phyloP scores from a whole-genome alignment of 1,139 yeast species.

The Blastobotrys serpentis region DNA sequence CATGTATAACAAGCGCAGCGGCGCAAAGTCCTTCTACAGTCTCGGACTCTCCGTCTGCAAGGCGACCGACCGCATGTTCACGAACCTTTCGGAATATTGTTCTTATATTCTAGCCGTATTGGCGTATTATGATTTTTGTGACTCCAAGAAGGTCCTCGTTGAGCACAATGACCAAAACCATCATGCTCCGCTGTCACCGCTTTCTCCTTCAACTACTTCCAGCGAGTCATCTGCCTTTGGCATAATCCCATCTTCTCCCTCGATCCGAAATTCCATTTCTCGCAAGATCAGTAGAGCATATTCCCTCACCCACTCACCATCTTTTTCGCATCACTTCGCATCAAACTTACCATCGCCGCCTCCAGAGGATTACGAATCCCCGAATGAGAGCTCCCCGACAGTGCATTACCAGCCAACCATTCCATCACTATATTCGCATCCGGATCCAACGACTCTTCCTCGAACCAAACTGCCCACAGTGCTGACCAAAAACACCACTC shows the following conservation, averaged over 20 bases:
- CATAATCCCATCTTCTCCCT: neutral
- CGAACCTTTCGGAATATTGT: slow-evolving; percentile 17
- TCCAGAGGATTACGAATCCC: slow-evolving; percentile 2
- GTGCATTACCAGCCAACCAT: neutral
- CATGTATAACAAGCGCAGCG: slow-evolving; percentile 12
- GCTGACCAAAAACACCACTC: slow-evolving; percentile 14
- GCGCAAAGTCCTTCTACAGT: slow-evolving; percentile 14
- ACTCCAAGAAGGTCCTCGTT: slow-evolving; percentile 17
- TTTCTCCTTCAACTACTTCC: neutral
- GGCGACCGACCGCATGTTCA: slow-evolving; percentile 15
- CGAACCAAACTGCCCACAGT: slow-evolving; percentile 15
- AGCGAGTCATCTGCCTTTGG: neutral
- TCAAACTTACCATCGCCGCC: slow-evolving; percentile 5
- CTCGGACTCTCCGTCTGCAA: slow-evolving; percentile 15
- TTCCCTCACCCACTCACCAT: slow-evolving; percentile 3
- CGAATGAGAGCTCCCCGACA: no score
- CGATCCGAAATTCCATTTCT: slow-evolving; percentile 5
- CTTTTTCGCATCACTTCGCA: neutral
- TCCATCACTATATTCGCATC: slow-evolving; percentile 4
- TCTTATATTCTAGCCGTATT: slow-evolving; percentile 18
- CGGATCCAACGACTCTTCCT: slow-evolving; percentile 8
- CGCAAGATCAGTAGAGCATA: slow-evolving; percentile 5
- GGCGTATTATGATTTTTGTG: slow-evolving; percentile 20
- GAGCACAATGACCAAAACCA: slow-evolving; percentile 1
- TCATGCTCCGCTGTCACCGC: slow-evolving; percentile 5